Evolutionary conservation across 805 yeast species (phyloP).

Genomic region (Saitoella complicata): DNA sequence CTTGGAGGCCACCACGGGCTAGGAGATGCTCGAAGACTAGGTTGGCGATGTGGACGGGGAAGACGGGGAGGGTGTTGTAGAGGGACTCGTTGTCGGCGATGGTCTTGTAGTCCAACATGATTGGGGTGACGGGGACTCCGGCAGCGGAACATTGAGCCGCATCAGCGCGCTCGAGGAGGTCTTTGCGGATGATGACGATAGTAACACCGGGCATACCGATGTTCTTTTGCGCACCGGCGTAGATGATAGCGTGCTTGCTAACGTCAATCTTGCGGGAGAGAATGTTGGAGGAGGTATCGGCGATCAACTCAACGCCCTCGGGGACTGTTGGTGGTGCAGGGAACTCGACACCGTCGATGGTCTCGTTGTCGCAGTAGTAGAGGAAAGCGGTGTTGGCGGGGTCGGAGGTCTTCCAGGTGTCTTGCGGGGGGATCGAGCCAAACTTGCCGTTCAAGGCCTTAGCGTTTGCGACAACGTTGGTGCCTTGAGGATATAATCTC

Average conservation of each 20-base stretch:
- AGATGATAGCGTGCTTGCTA: conserved; percentile 56
- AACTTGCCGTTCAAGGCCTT: conserved; percentile 36
- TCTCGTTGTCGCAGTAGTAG: conserved; percentile 91
- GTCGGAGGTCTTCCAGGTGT: conserved; percentile 39
- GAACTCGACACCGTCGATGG: conserved; percentile 90
- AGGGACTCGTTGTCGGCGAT: conserved; percentile 81
- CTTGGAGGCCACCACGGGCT: conserved; percentile 52
- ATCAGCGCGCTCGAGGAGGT: conserved; percentile 44
- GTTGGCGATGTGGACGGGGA: conserved; percentile 73
- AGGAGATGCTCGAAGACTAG: conserved; percentile 54
- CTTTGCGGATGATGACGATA: conserved; percentile 73
- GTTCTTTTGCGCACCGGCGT: conserved; percentile 95
- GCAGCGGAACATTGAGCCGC: conserved; percentile 43
- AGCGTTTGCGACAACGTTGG: conserved; percentile 51
- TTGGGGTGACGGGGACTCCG: conserved; percentile 69
- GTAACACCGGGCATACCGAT: conserved; percentile 95
- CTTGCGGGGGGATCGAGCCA: conserved; percentile 46
- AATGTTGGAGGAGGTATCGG: conserved; percentile 90
- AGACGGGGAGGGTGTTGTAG: conserved; percentile 89
- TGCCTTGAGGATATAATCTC: conserved; percentile 64
- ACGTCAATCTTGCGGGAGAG: conserved; percentile 69
- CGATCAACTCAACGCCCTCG: conserved; percentile 64
- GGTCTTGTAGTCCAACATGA: conserved; percentile 74
- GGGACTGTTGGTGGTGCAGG: conserved; percentile 35
- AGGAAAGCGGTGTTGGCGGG: conserved; percentile 63